Evolutionary conservation across 495 filamentous ascomycete species (phyloP), one percentile per base, ranked within the genome.

Genomic region (Amphirosellinia nigrospora): DNA sequence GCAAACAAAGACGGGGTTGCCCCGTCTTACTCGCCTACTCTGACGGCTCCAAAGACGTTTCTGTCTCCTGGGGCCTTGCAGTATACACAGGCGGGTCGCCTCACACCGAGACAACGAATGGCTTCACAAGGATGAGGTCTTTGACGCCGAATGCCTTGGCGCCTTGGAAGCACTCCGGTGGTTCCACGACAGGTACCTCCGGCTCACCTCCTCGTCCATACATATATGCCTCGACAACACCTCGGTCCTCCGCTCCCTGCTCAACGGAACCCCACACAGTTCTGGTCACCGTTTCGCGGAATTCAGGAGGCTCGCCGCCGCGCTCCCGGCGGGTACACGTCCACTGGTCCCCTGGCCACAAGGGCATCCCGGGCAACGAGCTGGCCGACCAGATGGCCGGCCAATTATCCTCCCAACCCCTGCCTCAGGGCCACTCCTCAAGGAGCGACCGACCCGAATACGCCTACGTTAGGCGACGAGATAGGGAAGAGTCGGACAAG

Each of bases 211-310:
- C n/a, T 3, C 6, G 23, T 6, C n/a, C n/a, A n/a, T 55, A 4
- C 52, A 55, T 23, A 5, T 55, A 9, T 55, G 52, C 52, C 52
- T 55, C 19, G 52, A 55, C 26, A 55, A 55, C 26, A 55, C 52
- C n/a, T 4, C 21, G 2, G 52, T 30, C n/a, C 52, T 55, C 46
- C 9, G 21, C 5, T 28, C 19, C 52, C 26, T 32, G 5, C 15
- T 55, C 26, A 55, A 55, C 21, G 21, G 8, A 4, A 55, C 15
- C n/a, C 52, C 52, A 55, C 4, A 26, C 21, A 55, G 52, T 23
- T 55, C 52, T 7, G 8, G 26, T 2, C 23, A 16, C 52, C 6
- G 26, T 6, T 55, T 55, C 52, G 4, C 7, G 6, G 52, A 55
- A 30, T 55, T 55, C 23, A 4, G 23, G 9, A 55, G 26, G 15